Base-by-base conservation (phyloP, 257 asterid species). In the Ehretia macrophylla region DNA sequence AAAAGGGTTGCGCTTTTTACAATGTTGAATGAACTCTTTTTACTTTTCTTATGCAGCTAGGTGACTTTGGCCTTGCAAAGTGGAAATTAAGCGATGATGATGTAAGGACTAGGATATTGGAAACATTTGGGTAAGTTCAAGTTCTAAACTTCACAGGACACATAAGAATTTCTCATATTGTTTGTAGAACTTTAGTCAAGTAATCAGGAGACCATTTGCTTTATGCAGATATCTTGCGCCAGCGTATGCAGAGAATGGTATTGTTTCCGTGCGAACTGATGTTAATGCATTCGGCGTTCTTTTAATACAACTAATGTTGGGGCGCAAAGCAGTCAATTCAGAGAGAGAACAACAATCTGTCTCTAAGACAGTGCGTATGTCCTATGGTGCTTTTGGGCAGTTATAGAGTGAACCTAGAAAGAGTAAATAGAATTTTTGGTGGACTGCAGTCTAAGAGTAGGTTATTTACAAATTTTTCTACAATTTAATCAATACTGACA, bases 31-130 rank as follows among this genome's bases (percentile, higher is more conserved):
- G n/a, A n/a, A n/a, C n/a, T n/a, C n/a, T n/a, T n/a, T n/a, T n/a
- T n/a, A n/a, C n/a, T 27, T 27, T 6, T 27, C 35, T 27, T 27
- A 27, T 27, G 35, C 77, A 87, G 95, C 71, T 87, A 39, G 96
- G 90, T 32, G 96, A 87, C 65, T 87, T 84, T 55, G 96, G 96
- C 58, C 90, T 87, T 17, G 96, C 96, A 38, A 87, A 74, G 78
- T 84, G 94, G 94, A 82, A 70, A 47, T 63, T 66, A 20, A 81
- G 75, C 35, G 82, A 71, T 8, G n/a, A n/a, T n/a, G 62, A 72
- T 45, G 64, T 70, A 55, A 79, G 75, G 58, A 84, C 90, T 40
- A 73, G 83, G 59, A 72, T 84, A 65, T 77, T 84, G 11, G 94
- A 94, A 74, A 76, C 94, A 59, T 75, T 87, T 51, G 96, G 94